Conservation (phyloP, 192 early-diverging fungal genomes). For the Hyaloraphidium curvatum region DNA sequence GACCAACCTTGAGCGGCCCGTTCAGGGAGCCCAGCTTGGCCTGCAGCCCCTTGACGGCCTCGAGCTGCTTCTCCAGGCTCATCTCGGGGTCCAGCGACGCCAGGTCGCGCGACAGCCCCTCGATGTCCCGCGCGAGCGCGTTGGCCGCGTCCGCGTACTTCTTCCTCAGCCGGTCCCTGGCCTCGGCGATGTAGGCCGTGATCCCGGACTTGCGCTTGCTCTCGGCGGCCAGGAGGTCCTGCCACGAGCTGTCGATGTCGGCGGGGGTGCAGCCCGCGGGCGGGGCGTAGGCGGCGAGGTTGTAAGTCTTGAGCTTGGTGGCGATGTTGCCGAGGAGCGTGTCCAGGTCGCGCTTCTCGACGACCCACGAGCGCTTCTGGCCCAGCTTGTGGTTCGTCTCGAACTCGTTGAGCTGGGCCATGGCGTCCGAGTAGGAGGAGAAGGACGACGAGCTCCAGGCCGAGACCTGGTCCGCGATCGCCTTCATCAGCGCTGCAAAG, state of each 20-base stretch:
- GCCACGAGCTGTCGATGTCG: constrained; percentile 68
- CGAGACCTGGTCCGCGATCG: constrained; percentile 35
- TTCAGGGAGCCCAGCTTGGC: neutral
- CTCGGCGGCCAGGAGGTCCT: constrained; percentile 47
- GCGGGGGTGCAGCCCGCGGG: constrained; percentile 42
- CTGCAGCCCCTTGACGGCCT: neutral
- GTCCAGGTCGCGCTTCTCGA: constrained; percentile 80
- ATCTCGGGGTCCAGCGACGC: neutral
- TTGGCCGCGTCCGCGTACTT: neutral
- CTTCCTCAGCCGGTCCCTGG: too few species aligned
- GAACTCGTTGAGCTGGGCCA: constrained; percentile 49
- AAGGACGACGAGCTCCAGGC: constrained; percentile 48
- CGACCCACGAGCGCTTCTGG: constrained; percentile 67
- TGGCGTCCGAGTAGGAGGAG: constrained; percentile 54
- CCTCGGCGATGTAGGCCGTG: constrained; percentile 66
- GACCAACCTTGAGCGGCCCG: neutral
- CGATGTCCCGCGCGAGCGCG: neutral
- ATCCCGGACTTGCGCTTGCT: constrained; percentile 59
- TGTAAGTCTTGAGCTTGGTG: constrained; percentile 91
- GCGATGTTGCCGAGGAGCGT: constrained; percentile 86
- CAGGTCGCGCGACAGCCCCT: neutral
- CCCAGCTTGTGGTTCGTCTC: constrained; percentile 67
- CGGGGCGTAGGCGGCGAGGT: constrained; percentile 65
- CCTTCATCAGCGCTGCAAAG: constrained; percentile 49
- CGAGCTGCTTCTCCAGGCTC: neutral